Conservation (phyloP, 768 basidiomycete species). For the Scleroderma bovista region DNA sequence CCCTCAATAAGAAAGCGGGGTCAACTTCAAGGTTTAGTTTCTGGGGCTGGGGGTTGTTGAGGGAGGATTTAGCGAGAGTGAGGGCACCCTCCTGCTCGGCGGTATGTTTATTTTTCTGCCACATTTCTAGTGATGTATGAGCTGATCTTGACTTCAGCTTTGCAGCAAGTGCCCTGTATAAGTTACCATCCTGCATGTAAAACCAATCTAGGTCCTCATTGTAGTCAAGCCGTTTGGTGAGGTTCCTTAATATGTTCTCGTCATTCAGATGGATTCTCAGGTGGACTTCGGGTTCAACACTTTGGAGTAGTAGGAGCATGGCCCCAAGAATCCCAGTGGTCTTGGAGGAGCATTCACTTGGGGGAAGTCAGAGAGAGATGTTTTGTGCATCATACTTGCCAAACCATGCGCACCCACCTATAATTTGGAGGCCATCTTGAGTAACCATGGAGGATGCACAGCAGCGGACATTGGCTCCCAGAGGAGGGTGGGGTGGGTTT, state of each 20-base stretch:
- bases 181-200: neutral
- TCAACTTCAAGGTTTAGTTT: neutral
- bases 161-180: neutral
- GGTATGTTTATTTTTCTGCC: neutral
- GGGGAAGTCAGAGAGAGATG: neutral
- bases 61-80: neutral
- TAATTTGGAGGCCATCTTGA: neutral
- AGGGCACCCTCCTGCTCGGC: neutral
- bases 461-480: neutral
- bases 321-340: neutral
- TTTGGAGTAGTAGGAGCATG: neutral
- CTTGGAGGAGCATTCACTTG: neutral
- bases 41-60: neutral
- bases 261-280: neutral
- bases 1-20: neutral
- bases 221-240: neutral
- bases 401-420: neutral
- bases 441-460: neutral
- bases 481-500: neutral
- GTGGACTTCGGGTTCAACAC: neutral
- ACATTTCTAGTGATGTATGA: neutral
- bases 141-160: neutral
- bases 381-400: neutral
- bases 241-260: neutral
- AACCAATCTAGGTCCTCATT: neutral